These are phyloP conservation scores for Blastocladiella britannica DNA, from an alignment of 192 early-diverging fungal genomes.

Conservation along the genomic window DNA sequence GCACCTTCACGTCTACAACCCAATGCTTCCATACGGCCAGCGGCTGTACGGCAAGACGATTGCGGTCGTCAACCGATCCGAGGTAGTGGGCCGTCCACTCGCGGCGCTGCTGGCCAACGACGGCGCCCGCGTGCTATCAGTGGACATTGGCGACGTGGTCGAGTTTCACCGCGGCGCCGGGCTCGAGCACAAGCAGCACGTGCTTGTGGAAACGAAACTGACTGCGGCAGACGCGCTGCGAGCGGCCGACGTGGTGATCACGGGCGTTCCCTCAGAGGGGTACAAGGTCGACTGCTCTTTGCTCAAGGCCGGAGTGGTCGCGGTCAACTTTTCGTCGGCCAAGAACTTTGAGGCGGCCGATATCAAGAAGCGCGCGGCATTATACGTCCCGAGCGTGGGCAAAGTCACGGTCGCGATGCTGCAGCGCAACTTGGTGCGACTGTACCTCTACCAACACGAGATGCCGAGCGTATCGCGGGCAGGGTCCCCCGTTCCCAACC, in stretches of 20 bases:
- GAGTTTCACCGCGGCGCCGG: constrained; percentile 49
- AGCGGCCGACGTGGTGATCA: constrained; percentile 90
- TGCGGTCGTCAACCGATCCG: constrained; percentile 84
- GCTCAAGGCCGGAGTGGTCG: constrained; percentile 91
- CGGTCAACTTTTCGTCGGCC: constrained; percentile 91
- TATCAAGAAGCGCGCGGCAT: constrained; percentile 75
- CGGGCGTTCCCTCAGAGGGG: constrained; percentile 70
- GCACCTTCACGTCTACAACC: constrained; percentile 83
- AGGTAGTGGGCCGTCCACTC: constrained; percentile 91
- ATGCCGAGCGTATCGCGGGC: too few species aligned
- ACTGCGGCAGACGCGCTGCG: constrained; percentile 61
- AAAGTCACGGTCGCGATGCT: constrained; percentile 99
- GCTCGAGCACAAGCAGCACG: constrained; percentile 41
- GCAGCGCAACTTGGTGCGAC: constrained; percentile 78
- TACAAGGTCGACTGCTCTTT: constrained; percentile 72
- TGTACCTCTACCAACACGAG: constrained; percentile 50
- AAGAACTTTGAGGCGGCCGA: constrained; percentile 81
- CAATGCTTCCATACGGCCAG: constrained; percentile 73
- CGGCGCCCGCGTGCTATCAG: constrained; percentile 88
- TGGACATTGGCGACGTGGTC: constrained; percentile 77
- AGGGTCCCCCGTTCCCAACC: too few species aligned
- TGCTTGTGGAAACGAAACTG: constrained; percentile 38
- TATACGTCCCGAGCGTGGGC: constrained; percentile 89
- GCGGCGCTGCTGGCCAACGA: constrained; percentile 95
- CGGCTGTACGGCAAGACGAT: constrained; percentile 82